Percentiles rank a stretch among this genome's conserved stretches.
Evolutionary conservation across 2,329 filamentous ascomycete species (phyloP).

Genomic region (Claviceps citrina): DNA sequence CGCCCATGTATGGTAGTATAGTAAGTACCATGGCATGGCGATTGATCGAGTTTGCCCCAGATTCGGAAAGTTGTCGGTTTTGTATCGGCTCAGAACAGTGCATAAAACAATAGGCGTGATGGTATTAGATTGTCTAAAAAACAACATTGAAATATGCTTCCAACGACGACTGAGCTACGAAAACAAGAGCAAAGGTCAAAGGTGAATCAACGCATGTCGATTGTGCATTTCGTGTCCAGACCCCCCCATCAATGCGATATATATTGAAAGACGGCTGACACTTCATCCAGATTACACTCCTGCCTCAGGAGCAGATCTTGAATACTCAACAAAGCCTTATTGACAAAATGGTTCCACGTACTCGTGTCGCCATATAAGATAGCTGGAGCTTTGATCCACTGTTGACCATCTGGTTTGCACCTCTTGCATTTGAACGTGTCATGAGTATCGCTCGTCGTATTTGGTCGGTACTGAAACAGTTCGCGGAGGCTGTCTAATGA

Average conservation of each 20-base stretch:
- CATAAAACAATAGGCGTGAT: too few relatives aligned
- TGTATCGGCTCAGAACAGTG: too few relatives aligned
- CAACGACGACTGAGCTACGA: too few relatives aligned
- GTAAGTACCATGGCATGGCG: too few relatives aligned
- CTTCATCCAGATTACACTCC: conserved; percentile 61
- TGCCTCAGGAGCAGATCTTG: conserved; percentile 84
- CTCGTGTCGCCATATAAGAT: conserved; percentile 97
- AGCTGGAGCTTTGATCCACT: conserved; percentile 78
- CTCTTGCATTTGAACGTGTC: conserved; percentile 98
- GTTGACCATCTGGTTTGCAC: conserved; percentile 74
- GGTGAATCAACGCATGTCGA: too few relatives aligned
- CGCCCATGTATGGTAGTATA: too few relatives aligned
- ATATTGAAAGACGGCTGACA: conserved; percentile 96
- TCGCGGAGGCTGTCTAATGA: conserved; percentile 80
- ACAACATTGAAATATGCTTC: too few relatives aligned
- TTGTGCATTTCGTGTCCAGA: too few relatives aligned
- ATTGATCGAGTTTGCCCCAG: too few relatives aligned
- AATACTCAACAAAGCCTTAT: conserved; percentile 62
- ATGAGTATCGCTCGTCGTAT: conserved; percentile 84
- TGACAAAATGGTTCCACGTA: conserved; percentile 97
- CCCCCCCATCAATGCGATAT: conserved; percentile 72
- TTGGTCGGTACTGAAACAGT: conserved; percentile 78
- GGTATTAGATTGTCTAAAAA: too few relatives aligned
- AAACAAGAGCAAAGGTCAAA: too few relatives aligned
- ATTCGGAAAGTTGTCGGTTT: too few relatives aligned